Evolutionary conservation across 768 basidiomycete genomes (phyloP).

Genomic region (Peribolospora kevripleyi): DNA sequence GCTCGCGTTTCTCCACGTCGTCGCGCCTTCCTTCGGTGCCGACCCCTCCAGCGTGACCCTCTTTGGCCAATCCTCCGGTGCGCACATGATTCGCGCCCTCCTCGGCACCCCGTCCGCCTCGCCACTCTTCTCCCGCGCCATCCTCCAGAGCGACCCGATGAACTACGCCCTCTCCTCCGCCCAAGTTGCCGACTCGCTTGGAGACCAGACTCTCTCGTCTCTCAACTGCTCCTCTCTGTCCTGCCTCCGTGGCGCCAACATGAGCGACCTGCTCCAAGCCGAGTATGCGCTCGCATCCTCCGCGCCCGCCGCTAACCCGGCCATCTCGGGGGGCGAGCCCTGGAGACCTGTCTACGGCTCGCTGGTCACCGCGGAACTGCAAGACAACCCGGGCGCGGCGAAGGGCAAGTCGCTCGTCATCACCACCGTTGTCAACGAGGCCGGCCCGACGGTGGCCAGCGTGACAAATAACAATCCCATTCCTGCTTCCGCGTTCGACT

Average conservation of each 20-base stretch:
- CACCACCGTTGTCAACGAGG: slow-evolving; percentile 49
- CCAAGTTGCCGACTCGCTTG: slow-evolving; percentile 1
- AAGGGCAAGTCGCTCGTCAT: slow-evolving; percentile 27
- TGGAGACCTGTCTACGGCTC: slow-evolving; percentile 44
- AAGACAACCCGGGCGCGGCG: background rate
- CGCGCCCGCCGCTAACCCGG: slow-evolving; percentile 1
- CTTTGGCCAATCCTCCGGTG: slow-evolving; percentile 24
- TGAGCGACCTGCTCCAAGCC: slow-evolving; percentile 31
- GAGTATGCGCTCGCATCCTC: slow-evolving; percentile 17
- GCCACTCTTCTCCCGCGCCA: slow-evolving; percentile 47
- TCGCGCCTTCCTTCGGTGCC: slow-evolving; percentile 42
- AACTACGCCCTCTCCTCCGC: slow-evolving; percentile 11
- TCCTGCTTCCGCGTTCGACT: too few relatives aligned
- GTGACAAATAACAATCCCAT: too few relatives aligned
- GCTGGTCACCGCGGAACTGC: slow-evolving; percentile 28
- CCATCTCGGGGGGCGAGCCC: slow-evolving; percentile 23
- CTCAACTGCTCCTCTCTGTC: slow-evolving; percentile 24
- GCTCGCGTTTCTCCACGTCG: slow-evolving; percentile 18
- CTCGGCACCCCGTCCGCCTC: slow-evolving; percentile 46
- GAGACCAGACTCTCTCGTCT: slow-evolving; percentile 24
- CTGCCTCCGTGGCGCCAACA: slow-evolving; percentile 31
- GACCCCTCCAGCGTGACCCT: slow-evolving; percentile 30
- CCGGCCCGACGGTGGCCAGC: slow-evolving; percentile 20
- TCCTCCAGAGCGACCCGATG: slow-evolving; percentile 72
- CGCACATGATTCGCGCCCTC: slow-evolving; percentile 45